Percentiles rank a stretch among this genome's conserved stretches.
phyloP scores from a whole-genome alignment of 2,329 filamentous ascomycete genomes.

The Aspergillus novofumigatus region DNA sequence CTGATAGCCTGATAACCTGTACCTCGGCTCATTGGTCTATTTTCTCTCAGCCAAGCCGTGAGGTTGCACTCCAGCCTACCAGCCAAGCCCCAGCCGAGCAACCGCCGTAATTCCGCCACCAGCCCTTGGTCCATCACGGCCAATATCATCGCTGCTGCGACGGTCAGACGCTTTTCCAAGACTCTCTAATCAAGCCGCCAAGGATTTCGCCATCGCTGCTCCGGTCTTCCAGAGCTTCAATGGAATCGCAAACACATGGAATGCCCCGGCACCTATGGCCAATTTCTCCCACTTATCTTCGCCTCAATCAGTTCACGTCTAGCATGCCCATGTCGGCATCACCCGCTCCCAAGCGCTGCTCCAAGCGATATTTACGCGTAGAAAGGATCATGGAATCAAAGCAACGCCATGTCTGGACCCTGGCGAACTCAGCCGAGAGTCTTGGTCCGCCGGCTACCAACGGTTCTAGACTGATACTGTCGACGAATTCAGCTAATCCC shows the following conservation, averaged over 20 bases:
- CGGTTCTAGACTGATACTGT: conserved; percentile 3
- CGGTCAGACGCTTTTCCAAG: not conserved
- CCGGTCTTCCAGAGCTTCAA: not conserved
- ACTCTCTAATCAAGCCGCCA: conserved; percentile 2
- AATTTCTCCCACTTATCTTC: not conserved
- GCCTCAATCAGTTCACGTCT: not conserved
- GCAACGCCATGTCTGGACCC: not conserved
- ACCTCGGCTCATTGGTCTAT: not conserved
- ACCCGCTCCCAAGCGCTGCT: not conserved
- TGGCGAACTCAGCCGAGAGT: conserved; percentile 5
- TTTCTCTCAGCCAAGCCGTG: conserved; percentile 14
- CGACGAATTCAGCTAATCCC: not conserved
- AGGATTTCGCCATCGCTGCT: not conserved
- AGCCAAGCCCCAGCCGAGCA: conserved; percentile 18
- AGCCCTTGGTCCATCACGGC: not conserved
- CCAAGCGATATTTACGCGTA: too few relatives aligned
- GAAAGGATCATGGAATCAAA: too few relatives aligned
- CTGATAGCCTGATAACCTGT: not conserved
- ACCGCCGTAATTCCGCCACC: conserved; percentile 1
- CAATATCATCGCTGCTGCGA: not conserved
- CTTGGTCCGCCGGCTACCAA: conserved; percentile 8
- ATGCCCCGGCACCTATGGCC: not conserved
- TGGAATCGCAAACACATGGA: not conserved
- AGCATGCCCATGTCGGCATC: not conserved
- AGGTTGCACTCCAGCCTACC: conserved; percentile 22